These are phyloP conservation scores for Boletus sp. DNA, from an alignment of 1,284 basidiomycete species.

Conservation along the genomic window DNA sequence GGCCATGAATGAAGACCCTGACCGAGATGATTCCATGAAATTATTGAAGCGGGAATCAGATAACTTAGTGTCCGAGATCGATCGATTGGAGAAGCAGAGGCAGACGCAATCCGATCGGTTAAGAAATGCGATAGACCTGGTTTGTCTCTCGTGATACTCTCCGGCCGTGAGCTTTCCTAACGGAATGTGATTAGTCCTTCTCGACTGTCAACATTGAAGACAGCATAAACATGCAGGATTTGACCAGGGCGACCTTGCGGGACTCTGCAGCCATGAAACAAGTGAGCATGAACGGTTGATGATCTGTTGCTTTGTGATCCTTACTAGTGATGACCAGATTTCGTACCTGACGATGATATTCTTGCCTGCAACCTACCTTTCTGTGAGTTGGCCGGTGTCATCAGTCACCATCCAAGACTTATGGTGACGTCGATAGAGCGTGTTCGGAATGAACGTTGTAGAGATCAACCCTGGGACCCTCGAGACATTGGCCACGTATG, in stretches of 20 bases:
- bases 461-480: conserved; percentile 35
- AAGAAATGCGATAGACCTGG: conserved; percentile 53
- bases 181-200: conserved; percentile 39
- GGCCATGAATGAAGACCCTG: conserved; percentile 30
- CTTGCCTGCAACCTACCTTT: conserved; percentile 32
- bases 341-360: conserved; percentile 35
- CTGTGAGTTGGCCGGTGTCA: conserved; percentile 35
- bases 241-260: conserved; percentile 47
- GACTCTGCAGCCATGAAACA: conserved; percentile 54
- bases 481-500: conserved; percentile 40
- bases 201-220: conserved; percentile 51
- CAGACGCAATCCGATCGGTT: conserved; percentile 45
- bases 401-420: not conserved
- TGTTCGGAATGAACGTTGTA: conserved; percentile 43
- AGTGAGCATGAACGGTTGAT: conserved; percentile 14
- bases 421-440: conserved; percentile 21
- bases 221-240: conserved; percentile 42
- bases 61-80: conserved; percentile 45
- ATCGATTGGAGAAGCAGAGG: conserved; percentile 43
- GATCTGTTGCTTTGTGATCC: not conserved
- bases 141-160: conserved; percentile 9
- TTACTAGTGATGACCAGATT: conserved; percentile 17
- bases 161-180: conserved; percentile 1
- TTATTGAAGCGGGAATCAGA: conserved; percentile 44
- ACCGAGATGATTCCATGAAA: conserved; percentile 18